phyloP scores from a whole-genome alignment of 768 basidiomycete genomes.

The Leccinum subgranulosum region DNA sequence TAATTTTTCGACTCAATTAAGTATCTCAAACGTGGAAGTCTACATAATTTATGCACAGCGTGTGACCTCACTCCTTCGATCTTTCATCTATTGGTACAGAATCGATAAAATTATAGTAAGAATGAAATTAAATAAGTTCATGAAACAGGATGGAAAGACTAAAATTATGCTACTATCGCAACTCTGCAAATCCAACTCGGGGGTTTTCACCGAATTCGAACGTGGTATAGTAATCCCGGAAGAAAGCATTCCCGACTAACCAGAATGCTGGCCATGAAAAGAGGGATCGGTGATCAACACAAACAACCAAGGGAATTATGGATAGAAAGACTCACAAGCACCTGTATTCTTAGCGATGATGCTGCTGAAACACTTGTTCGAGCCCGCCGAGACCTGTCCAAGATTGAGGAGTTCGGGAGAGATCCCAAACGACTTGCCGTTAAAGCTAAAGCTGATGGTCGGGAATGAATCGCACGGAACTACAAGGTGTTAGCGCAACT shows the following conservation, averaged over 20 bases:
- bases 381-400: neutral
- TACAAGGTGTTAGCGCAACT: neutral
- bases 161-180: neutral
- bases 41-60: too few species aligned
- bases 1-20: too few species aligned
- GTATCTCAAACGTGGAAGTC: too few species aligned
- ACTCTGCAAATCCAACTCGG: neutral
- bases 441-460: neutral
- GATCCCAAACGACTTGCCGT: neutral
- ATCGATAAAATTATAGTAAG: too few species aligned
- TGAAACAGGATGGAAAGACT: too few species aligned
- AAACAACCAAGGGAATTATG: neutral
- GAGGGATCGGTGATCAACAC: neutral
- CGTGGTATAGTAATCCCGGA: neutral
- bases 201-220: neutral
- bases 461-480: neutral
- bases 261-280: neutral
- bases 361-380: neutral
- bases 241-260: neutral
- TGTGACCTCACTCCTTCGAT: too few species aligned
- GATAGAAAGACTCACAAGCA: neutral
- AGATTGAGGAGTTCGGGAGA: neutral
- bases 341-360: neutral
- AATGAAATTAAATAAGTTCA: too few species aligned
- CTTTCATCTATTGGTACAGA: too few species aligned